Evolutionary conservation across 108 stramenopile genomes (phyloP).

Genomic region (Heterococcus sp.): DNA sequence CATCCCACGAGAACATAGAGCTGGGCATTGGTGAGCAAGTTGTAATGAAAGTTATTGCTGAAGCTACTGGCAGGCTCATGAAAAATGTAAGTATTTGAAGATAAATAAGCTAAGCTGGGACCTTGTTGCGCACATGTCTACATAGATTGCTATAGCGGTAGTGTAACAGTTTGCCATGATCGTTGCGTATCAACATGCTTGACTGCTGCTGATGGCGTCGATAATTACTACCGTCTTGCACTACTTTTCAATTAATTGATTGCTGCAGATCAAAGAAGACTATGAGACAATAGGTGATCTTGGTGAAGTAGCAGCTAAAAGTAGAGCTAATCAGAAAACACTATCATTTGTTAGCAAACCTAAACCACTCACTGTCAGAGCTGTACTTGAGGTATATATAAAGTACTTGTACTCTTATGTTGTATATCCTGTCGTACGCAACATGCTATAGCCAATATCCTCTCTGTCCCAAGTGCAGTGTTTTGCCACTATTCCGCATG

Average conservation of each 20-base stretch:
- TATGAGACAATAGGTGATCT: conserved; percentile 84
- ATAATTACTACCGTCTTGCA: neutral
- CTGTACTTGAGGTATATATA: neutral
- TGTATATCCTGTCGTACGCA: too few relatives aligned
- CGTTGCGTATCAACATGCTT: neutral
- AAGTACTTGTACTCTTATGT: too few relatives aligned
- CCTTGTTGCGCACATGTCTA: neutral
- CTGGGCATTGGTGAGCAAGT: conserved; percentile 94
- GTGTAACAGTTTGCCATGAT: neutral
- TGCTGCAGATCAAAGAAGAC: conserved; percentile 72
- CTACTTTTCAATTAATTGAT: conserved; percentile 71
- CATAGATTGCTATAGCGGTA: neutral
- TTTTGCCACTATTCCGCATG: too few relatives aligned
- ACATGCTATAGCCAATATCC: too few relatives aligned
- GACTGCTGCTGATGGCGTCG: too few relatives aligned
- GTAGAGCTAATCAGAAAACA: conserved; percentile 79
- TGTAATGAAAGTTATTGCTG: conserved; percentile 84
- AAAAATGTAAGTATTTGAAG: neutral
- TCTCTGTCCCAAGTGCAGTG: too few relatives aligned
- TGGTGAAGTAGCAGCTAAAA: conserved; percentile 78
- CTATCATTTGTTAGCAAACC: conserved; percentile 66
- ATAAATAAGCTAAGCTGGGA: neutral
- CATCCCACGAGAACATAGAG: conserved; percentile 88
- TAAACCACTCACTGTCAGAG: conserved; percentile 63
- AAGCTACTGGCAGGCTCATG: neutral